Conservation (phyloP, 441 rosid species). For the Eugenia klotzschiana region DNA sequence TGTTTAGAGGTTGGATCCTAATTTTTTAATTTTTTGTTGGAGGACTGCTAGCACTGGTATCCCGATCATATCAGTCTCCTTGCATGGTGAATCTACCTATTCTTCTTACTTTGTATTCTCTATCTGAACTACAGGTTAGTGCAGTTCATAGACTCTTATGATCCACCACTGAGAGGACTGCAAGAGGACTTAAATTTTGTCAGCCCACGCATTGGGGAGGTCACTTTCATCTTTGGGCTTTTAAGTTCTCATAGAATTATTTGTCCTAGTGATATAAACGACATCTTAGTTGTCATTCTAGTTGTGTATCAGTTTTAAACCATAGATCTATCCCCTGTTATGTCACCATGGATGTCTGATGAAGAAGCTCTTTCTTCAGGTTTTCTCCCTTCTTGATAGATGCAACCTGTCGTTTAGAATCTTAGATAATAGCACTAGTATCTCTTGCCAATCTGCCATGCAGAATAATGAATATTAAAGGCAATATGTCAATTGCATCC, state of each 20-base stretch:
- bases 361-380: background rate
- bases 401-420: background rate
- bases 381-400: background rate
- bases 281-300: background rate
- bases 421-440: background rate
- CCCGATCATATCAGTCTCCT: background rate
- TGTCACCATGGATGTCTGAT: background rate
- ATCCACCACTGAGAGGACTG: constrained; percentile 94
- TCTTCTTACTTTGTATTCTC: background rate
- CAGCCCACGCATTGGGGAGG: constrained; percentile 99
- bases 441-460: background rate
- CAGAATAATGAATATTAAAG: background rate
- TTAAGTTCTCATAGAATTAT: background rate
- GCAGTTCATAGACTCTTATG: constrained; percentile 91
- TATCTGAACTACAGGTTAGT: constrained; percentile 55
- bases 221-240: constrained; percentile 17
- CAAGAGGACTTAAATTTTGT: constrained; percentile 98
- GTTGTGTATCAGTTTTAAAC: background rate
- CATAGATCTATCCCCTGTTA: background rate
- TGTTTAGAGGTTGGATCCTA: background rate
- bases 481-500: background rate
- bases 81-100: background rate
- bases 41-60: background rate
- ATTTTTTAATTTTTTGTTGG: background rate
- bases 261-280: background rate